phyloP scores from a whole-genome alignment of 2,329 filamentous ascomycete genomes.

The Rhynchosporium graminicola region DNA sequence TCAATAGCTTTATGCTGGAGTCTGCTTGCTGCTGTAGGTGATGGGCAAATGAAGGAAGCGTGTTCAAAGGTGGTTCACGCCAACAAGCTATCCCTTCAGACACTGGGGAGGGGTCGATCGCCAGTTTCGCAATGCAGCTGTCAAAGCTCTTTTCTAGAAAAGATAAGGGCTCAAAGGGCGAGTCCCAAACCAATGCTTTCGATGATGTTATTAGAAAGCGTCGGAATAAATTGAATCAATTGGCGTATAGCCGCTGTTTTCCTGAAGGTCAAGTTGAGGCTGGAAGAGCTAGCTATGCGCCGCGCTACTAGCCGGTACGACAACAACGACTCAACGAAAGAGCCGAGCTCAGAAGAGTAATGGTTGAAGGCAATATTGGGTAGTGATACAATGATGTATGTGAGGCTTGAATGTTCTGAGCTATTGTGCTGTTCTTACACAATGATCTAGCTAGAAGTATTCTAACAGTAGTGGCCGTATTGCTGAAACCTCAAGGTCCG shows the following conservation, averaged over 20 bases:
- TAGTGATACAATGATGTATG: too few relatives aligned
- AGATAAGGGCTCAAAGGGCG: background rate
- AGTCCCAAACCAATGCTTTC: background rate
- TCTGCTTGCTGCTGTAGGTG: background rate
- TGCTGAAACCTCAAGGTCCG: conserved; percentile 1
- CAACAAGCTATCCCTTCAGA: conserved; percentile 11
- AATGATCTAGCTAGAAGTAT: conserved; percentile 22
- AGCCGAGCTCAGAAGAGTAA: background rate
- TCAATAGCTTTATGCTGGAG: background rate
- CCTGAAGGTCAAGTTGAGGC: background rate
- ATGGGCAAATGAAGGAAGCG: background rate
- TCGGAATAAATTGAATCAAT: background rate
- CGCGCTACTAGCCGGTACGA: background rate
- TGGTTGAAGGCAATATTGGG: background rate
- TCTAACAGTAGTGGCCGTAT: background rate
- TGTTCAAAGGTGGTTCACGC: background rate
- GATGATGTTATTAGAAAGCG: background rate
- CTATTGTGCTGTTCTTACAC: conserved; percentile 5
- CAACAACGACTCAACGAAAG: background rate
- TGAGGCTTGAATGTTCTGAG: too few relatives aligned
- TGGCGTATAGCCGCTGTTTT: conserved; percentile 9
- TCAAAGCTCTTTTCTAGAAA: background rate
- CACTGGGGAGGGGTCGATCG: conserved; percentile 7
- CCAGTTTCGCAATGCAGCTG: background rate
- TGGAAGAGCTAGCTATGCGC: conserved; percentile 8